Conservation (phyloP, 1,284 basidiomycete genomes). For the Malassezia sympodialis region DNA sequence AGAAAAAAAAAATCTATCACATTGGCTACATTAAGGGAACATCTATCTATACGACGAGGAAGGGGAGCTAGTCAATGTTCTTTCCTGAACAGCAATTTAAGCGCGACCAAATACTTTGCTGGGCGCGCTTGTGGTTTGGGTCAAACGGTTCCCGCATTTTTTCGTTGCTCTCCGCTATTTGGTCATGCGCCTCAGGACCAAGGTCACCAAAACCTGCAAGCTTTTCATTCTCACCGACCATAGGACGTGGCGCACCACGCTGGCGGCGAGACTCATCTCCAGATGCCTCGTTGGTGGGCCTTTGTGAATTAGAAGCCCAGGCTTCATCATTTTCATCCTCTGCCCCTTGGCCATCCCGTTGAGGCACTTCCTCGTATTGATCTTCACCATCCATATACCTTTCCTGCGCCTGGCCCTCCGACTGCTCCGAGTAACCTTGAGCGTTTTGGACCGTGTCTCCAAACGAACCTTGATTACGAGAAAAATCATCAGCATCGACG, state of each 20-base stretch:
- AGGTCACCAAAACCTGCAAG: conserved; percentile 15
- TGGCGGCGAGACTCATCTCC: neutral
- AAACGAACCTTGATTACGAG: neutral
- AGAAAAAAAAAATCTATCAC: neutral
- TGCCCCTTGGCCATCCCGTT: neutral
- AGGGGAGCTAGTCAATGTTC: neutral
- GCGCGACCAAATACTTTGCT: conserved; percentile 8
- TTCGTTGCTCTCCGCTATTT: conserved; percentile 11
- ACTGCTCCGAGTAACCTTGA: neutral
- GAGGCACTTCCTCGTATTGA: neutral
- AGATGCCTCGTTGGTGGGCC: neutral
- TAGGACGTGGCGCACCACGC: neutral
- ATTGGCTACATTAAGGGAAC: neutral
- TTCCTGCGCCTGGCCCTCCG: neutral
- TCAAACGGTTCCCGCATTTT: conserved; percentile 9
- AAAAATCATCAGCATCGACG: conserved; percentile 6
- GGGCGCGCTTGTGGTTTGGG: neutral
- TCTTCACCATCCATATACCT: neutral
- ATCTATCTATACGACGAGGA: neutral
- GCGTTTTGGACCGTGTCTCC: neutral
- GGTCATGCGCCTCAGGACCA: neutral
- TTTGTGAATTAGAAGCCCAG: neutral
- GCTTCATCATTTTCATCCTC: neutral
- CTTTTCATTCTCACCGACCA: neutral
- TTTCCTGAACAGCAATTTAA: conserved; percentile 10